Evolutionary conservation across 495 filamentous ascomycete genomes (phyloP).

Genomic region (Neurospora sp.): DNA sequence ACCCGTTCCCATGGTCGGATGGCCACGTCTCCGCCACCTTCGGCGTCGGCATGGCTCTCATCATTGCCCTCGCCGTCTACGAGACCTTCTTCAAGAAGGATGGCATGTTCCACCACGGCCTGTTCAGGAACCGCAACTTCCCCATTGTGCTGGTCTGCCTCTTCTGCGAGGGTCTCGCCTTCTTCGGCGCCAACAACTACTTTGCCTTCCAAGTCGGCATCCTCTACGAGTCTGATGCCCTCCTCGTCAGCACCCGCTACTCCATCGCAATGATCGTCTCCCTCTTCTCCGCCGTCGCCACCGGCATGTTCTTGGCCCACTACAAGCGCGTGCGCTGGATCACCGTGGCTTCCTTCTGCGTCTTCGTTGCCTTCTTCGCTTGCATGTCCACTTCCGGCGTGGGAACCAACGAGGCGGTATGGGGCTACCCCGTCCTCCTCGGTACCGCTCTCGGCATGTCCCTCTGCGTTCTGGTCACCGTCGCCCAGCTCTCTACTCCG

Average conservation of each 20-base stretch:
- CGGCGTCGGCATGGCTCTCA: constrained; percentile 15
- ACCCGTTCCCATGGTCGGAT: constrained; percentile 24
- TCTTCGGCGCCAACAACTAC: constrained; percentile 28
- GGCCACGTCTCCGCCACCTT: constrained; percentile 22
- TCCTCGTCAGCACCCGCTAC: constrained; percentile 16
- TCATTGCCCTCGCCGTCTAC: constrained; percentile 15
- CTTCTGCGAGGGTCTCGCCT: constrained; percentile 25
- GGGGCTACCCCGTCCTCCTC: constrained; percentile 24
- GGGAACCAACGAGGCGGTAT: constrained; percentile 5
- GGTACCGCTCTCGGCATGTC: constrained; percentile 19
- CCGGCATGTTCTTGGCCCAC: constrained; percentile 16
- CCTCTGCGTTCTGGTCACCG: constrained; percentile 18
- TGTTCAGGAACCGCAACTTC: constrained; percentile 26
- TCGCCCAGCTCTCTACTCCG: constrained; percentile 23
- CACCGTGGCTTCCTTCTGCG: constrained; percentile 15
- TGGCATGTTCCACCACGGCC: constrained; percentile 27
- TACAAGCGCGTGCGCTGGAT: constrained; percentile 17
- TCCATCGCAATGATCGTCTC: constrained; percentile 17
- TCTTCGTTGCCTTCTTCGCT: constrained; percentile 19
- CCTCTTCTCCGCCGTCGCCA: constrained; percentile 7
- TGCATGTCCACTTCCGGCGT: constrained; percentile 18
- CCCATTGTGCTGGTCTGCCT: constrained; percentile 17
- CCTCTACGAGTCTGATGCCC: constrained; percentile 19
- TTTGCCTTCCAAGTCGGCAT: constrained; percentile 24
- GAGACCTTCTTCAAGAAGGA: constrained; percentile 24